phyloP scores from a whole-genome alignment of 345 rosid genomes.

The Psidium guajava region DNA sequence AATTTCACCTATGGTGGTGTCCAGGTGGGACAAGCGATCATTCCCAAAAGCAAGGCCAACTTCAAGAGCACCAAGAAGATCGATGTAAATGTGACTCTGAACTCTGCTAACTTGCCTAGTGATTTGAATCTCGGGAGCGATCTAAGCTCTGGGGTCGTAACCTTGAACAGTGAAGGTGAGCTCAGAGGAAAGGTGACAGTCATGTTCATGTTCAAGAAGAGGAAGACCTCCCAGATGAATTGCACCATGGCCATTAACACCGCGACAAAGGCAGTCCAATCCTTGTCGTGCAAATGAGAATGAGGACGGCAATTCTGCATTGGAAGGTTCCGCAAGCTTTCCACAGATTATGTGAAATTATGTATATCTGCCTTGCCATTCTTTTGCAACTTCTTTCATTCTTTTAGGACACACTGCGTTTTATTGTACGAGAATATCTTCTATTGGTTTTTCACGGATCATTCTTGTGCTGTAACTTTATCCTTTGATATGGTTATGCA shows the following conservation, averaged over 20 bases:
- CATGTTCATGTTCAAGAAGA: constrained; percentile 4
- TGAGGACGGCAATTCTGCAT: not conserved
- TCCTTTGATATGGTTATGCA: not conserved
- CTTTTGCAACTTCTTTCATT: too few relatives aligned
- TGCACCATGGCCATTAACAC: not conserved
- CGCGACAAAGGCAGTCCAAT: not conserved
- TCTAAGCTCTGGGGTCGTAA: not conserved
- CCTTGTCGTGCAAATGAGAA: not conserved
- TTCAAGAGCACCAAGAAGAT: not conserved
- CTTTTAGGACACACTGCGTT: too few relatives aligned
- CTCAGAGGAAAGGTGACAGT: not conserved
- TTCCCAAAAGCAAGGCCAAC: constrained; percentile 1
- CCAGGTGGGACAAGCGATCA: not conserved
- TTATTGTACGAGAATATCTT: not conserved
- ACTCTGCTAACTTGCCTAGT: not conserved
- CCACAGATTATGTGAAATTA: not conserved
- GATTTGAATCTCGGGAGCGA: not conserved
- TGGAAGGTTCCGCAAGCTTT: not conserved
- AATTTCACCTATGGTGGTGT: not conserved
- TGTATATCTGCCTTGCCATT: not conserved
- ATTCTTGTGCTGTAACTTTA: not conserved
- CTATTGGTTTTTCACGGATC: not conserved
- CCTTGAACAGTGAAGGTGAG: not conserved
- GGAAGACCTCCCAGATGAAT: constrained; percentile 4
- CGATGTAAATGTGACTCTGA: not conserved